Conservation (phyloP, 176 grass and related monocot genomes). For the Cymbopogon citratus region DNA sequence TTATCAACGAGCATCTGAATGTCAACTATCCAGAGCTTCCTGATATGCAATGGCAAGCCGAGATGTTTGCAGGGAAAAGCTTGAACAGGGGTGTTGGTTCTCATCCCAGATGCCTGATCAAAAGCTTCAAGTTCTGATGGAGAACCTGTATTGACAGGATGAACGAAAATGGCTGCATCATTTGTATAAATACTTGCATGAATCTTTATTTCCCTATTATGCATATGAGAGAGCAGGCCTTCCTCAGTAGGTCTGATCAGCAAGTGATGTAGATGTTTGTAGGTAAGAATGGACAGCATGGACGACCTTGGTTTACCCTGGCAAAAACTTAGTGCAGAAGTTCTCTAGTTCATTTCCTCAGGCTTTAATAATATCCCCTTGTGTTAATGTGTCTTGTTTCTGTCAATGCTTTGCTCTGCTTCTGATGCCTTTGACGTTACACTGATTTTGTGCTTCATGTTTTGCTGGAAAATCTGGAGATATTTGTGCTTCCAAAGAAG, state of each 20-base stretch:
- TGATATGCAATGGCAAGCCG: not conserved
- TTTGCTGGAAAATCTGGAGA: not conserved
- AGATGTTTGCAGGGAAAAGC: not conserved
- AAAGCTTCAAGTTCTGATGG: not conserved
- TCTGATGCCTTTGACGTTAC: not conserved
- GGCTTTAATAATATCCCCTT: not conserved
- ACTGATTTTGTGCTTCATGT: not conserved
- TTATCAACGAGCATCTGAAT: not conserved
- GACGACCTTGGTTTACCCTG: not conserved
- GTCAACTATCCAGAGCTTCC: not conserved
- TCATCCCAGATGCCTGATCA: not conserved
- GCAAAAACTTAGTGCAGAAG: not conserved
- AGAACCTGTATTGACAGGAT: not conserved
- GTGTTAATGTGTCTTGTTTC: not conserved
- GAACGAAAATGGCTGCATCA: not conserved
- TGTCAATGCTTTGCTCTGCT: not conserved
- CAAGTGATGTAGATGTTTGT: not conserved
- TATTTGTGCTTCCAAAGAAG: not conserved
- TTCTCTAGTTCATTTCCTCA: not conserved
- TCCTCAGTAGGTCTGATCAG: not conserved
- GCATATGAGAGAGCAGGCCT: not conserved
- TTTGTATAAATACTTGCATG: not conserved
- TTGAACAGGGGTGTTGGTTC: not conserved
- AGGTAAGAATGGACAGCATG: not conserved
- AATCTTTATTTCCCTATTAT: not conserved